Base-by-base conservation (phyloP, 768 basidiomycete species). In the Chiua virens region DNA sequence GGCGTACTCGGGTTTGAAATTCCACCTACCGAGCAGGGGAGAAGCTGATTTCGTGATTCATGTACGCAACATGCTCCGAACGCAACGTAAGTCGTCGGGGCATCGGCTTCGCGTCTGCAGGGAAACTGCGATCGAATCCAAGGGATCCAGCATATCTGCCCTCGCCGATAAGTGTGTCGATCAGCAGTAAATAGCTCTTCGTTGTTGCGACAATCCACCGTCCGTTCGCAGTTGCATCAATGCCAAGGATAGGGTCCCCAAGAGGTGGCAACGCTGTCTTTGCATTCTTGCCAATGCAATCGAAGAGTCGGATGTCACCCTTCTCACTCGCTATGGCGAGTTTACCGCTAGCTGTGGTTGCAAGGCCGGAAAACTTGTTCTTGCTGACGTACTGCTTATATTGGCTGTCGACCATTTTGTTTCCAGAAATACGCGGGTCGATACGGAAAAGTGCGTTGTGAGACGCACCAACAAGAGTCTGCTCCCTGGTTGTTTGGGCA, bases 371-470 rank as follows among this genome's bases (percentile, higher is more conserved):
- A 70, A 99, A 99, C 65, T 87, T 86, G 75, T 94, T 95, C 79
- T 97, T 98, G 70, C 85, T 82, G 42, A 82, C 84, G 68, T 99
- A 99, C 66, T 98, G 94, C 75, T 98, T 99, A 76, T 84, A 94
- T 68, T 98, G 88, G 59, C 82, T 86, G 55, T 98, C 89, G 52
- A 98, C 96, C 68, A 98, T 80, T 74, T 98, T 98, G 68, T 77
- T 85, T 47, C 95, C 95, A 5, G 87, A 85, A 3, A 98, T 75
- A 53, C 97, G 92, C 38, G 97, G 97, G 71, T 99, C 97, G 70
- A 99, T 89, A 42, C 94, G 89, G 88, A 98, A 99, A 42, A 99
- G 77, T 9, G 93, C 89, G 64, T 98, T 98, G 71, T 92, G 87
- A 1, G 96, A 97, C 54, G 83, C 79, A 37, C 97, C 97, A 55